A percentile compares a stretch with the other conserved stretches of the same genome.
Conservation (phyloP, 2,329 filamentous ascomycete genomes). For the Epichloe sibirici region DNA sequence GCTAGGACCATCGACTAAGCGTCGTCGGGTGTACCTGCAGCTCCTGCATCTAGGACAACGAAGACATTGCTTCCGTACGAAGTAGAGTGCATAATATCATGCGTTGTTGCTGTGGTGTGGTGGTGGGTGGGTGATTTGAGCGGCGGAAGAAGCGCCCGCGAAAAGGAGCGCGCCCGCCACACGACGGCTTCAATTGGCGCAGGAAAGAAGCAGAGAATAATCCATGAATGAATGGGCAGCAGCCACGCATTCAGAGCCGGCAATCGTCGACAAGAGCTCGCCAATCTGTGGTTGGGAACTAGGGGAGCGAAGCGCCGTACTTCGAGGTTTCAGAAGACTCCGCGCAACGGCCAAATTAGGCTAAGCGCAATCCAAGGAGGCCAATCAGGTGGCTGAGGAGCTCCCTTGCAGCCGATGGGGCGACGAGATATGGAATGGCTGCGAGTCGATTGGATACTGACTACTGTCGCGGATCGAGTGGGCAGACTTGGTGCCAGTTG, state of each 20-base stretch:
- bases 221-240: too few species aligned
- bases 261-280: neutral
- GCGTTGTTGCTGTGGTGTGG: too few species aligned
- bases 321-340: constrained; percentile 14
- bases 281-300: constrained; percentile 2
- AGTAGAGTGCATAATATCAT: too few species aligned
- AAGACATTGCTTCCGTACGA: too few species aligned
- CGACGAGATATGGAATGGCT: neutral
- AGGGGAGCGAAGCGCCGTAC: neutral
- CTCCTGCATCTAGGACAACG: too few species aligned
- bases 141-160: too few species aligned
- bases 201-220: neutral
- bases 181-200: too few species aligned
- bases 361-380: constrained; percentile 16
- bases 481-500: neutral
- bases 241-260: neutral
- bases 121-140: too few species aligned
- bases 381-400: constrained; percentile 23
- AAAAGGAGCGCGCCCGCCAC: too few species aligned
- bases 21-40: too few species aligned
- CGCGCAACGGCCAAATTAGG: constrained; percentile 17
- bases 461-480: neutral
- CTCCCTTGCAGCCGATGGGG: constrained; percentile 16
- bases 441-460: constrained; percentile 11
- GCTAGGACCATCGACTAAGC: too few species aligned